These are phyloP conservation scores for Yamadazyma blattariae DNA, from an alignment of 1,139 yeast species.

Conservation along the genomic window DNA sequence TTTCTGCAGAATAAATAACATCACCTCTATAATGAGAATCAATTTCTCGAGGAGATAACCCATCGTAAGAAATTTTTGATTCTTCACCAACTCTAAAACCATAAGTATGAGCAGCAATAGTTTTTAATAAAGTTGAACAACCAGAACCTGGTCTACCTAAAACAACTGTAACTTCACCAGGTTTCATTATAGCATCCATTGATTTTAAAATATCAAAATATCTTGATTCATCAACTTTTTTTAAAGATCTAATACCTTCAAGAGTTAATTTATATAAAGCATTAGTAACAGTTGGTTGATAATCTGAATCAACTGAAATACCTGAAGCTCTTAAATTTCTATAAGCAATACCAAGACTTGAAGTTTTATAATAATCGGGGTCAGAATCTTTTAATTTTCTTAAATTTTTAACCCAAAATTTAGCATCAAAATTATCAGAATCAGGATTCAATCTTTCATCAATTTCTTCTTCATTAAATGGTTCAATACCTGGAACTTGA, in stretches of 20 bases:
- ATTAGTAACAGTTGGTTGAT: constrained; percentile 69
- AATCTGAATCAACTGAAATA: constrained; percentile 72
- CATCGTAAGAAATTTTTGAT: constrained; percentile 37
- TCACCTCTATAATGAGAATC: constrained; percentile 33
- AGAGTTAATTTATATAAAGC: constrained; percentile 24
- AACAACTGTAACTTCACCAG: constrained; percentile 74
- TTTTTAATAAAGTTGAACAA: constrained; percentile 71
- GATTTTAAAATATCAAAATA: constrained; percentile 28
- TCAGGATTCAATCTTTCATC: constrained; percentile 24
- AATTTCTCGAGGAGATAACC: constrained; percentile 25
- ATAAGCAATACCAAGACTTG: constrained; percentile 68
- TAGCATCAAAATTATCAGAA: constrained; percentile 54
- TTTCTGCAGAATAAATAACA: constrained; percentile 49
- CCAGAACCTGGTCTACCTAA: constrained; percentile 84
- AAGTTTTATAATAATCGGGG: constrained; percentile 63
- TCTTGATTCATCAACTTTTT: constrained; percentile 22
- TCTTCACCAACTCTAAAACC: constrained; percentile 61
- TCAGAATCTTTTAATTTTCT: constrained; percentile 50
- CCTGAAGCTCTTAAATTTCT: constrained; percentile 70
- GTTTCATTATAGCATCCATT: constrained; percentile 34
- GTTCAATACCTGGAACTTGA: constrained; percentile 48
- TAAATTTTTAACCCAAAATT: constrained; percentile 72
- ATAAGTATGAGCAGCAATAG: constrained; percentile 65
- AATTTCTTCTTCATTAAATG: constrained; percentile 20
- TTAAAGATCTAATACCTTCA: constrained; percentile 29